Conservation (phyloP, 116 monocot genomes). For the Cymodocea nodosa region DNA sequence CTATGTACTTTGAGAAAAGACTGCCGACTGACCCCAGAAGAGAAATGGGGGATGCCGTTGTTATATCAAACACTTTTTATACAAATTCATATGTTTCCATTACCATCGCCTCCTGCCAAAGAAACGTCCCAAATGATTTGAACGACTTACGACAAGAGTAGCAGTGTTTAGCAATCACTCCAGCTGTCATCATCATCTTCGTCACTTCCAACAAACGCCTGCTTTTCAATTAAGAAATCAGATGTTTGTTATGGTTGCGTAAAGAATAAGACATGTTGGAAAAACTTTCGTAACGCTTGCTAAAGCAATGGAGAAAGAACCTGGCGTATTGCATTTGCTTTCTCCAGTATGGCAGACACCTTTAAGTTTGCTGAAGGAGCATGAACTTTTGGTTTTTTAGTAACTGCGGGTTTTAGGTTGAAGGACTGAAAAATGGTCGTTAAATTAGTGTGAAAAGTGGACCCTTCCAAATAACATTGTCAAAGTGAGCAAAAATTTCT, state of each 20-base stretch:
- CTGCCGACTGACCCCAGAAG: not conserved
- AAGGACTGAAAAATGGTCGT: constrained; percentile 38
- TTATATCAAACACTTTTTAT: not conserved
- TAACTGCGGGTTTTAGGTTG: constrained; percentile 62
- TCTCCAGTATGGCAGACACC: constrained; percentile 92
- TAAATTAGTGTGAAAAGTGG: not conserved
- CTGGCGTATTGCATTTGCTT: constrained; percentile 85
- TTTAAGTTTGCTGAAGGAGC: constrained; percentile 70
- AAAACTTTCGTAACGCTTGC: not conserved
- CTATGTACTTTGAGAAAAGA: not conserved
- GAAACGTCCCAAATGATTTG: too few relatives aligned
- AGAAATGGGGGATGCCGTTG: not conserved
- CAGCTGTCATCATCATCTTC: constrained; percentile 57
- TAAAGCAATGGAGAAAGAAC: constrained; percentile 9
- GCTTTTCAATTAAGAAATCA: constrained; percentile 2
- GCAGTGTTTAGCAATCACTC: constrained; percentile 23
- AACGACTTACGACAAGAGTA: too few relatives aligned
- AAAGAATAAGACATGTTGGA: not conserved
- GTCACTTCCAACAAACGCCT: constrained; percentile 69
- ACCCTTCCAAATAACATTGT: not conserved
- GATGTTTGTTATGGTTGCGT: not conserved
- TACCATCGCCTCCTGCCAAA: not conserved
- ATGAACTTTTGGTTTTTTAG: constrained; percentile 34
- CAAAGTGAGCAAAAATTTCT: not conserved
- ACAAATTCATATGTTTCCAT: not conserved